phyloP scores from a whole-genome alignment of 148 eudicot genomes.

The Suaeda aralocaspica region DNA sequence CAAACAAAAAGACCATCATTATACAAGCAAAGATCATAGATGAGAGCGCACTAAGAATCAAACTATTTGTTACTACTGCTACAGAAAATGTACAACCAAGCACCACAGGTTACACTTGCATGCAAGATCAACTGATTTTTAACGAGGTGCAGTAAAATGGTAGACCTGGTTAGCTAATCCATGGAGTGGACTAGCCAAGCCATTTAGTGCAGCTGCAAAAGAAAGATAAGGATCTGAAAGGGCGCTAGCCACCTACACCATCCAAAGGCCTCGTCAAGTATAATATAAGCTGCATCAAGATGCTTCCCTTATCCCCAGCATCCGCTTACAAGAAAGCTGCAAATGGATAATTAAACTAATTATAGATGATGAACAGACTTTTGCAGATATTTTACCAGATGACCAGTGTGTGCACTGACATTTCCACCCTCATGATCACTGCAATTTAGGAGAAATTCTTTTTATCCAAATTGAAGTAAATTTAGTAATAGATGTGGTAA shows the following conservation, averaged over 20 bases:
- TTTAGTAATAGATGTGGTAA: not conserved
- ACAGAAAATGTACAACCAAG: not conserved
- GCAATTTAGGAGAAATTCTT: conserved; percentile 27
- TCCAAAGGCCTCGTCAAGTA: conserved; percentile 8
- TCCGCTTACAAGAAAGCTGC: not conserved
- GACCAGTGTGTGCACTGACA: conserved; percentile 99
- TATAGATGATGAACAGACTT: not conserved
- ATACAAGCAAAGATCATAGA: not conserved
- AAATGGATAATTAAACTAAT: not conserved
- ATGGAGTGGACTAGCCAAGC: conserved; percentile 98
- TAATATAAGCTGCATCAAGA: not conserved
- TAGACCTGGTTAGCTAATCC: conserved; percentile 97
- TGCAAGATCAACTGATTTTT: too few species aligned
- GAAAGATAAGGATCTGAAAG: conserved; percentile 98
- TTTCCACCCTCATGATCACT: conserved; percentile 99
- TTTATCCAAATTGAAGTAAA: not conserved
- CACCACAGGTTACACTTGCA: too few species aligned
- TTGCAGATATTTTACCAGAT: conserved; percentile 53
- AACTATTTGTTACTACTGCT: too few species aligned
- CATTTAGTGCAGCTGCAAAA: conserved; percentile 97
- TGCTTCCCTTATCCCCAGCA: too few species aligned
- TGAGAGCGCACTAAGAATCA: too few species aligned
- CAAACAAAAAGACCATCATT: too few species aligned
- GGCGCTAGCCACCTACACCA: conserved; percentile 91
- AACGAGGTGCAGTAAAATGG: not conserved